Percentiles rank a stretch among this genome's conserved stretches.
Evolutionary conservation across 2,329 filamentous ascomycete genomes (phyloP).

Genomic region (Orbilia blumenaviensis): DNA sequence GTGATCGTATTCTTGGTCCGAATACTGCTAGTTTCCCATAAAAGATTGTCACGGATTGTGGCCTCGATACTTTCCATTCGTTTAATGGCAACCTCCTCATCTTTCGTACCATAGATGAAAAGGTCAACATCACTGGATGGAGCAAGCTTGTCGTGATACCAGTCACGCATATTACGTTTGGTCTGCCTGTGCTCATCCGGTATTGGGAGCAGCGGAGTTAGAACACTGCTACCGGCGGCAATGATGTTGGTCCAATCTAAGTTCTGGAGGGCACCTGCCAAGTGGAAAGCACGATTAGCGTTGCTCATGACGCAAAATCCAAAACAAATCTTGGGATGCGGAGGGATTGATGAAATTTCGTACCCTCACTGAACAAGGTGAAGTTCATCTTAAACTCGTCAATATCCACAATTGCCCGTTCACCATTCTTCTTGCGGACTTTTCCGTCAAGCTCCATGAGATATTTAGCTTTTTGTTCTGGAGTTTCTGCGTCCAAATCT

Average conservation of each 20-base stretch:
- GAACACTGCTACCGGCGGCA: slow-evolving; percentile 80
- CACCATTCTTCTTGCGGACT: slow-evolving; percentile 70
- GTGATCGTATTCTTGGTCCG: slow-evolving; percentile 88
- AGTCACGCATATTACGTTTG: slow-evolving; percentile 73
- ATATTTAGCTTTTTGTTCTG: slow-evolving; percentile 69
- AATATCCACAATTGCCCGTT: slow-evolving; percentile 74
- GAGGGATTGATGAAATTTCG: background rate
- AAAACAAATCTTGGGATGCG: no score
- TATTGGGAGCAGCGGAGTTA: slow-evolving; percentile 79
- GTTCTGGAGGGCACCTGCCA: slow-evolving; percentile 47
- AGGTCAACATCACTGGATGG: slow-evolving; percentile 88
- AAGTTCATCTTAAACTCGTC: slow-evolving; percentile 82
- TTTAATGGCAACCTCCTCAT: slow-evolving; percentile 77
- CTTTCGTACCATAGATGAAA: slow-evolving; percentile 78
- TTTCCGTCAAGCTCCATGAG: slow-evolving; percentile 73
- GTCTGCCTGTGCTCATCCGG: slow-evolving; percentile 70
- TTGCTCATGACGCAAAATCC: no score
- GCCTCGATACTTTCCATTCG: slow-evolving; percentile 86
- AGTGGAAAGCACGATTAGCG: slow-evolving; percentile 4
- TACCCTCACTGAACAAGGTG: slow-evolving; percentile 80
- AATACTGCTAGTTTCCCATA: slow-evolving; percentile 84
- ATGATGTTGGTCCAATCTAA: slow-evolving; percentile 81
- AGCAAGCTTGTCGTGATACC: slow-evolving; percentile 82
- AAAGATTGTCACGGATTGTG: slow-evolving; percentile 76
- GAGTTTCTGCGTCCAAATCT: slow-evolving; percentile 68